phyloP scores from a whole-genome alignment of 495 filamentous ascomycete species.

The Hypomontagnella submonticulosa region DNA sequence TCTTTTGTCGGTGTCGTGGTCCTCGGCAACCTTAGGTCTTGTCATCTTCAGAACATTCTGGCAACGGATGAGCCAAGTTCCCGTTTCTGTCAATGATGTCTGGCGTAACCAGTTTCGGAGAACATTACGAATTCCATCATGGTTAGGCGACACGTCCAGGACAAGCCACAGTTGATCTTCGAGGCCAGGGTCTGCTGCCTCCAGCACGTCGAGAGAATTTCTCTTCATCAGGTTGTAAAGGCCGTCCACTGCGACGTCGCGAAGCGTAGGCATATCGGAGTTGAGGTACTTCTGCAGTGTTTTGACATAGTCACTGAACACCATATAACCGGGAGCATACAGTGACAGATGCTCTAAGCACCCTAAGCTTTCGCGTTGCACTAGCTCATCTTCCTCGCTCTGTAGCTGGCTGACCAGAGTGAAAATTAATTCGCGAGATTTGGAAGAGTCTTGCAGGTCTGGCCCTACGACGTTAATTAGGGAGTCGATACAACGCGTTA shows the following conservation, averaged over 20 bases:
- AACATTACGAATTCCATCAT: slow-evolving; percentile 81
- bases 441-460: slow-evolving; percentile 92
- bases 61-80: slow-evolving; percentile 85
- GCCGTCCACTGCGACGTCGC: slow-evolving; percentile 85
- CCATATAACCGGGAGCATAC: slow-evolving; percentile 88
- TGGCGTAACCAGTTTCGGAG: slow-evolving; percentile 92
- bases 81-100: slow-evolving; percentile 79
- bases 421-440: slow-evolving; percentile 88
- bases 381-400: slow-evolving; percentile 75
- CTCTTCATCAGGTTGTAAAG: slow-evolving; percentile 95
- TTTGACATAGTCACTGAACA: slow-evolving; percentile 84
- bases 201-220: slow-evolving; percentile 81
- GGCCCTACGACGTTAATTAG: slow-evolving; percentile 95
- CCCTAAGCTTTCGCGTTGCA: slow-evolving; percentile 79
- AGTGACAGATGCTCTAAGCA: slow-evolving; percentile 92
- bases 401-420: slow-evolving; percentile 87
- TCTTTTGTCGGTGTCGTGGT: slow-evolving; percentile 60
- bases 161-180: slow-evolving; percentile 94
- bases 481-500: slow-evolving; percentile 91
- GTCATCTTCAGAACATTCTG: slow-evolving; percentile 91
- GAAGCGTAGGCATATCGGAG: slow-evolving; percentile 71
- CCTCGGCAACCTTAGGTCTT: slow-evolving; percentile 66
- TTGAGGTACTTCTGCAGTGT: slow-evolving; percentile 80
- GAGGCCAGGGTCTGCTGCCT: slow-evolving; percentile 75
- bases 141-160: slow-evolving; percentile 78